These are phyloP conservation scores for Tuber melanosporum DNA, from an alignment of 495 filamentous ascomycete species.

Conservation along the genomic window DNA sequence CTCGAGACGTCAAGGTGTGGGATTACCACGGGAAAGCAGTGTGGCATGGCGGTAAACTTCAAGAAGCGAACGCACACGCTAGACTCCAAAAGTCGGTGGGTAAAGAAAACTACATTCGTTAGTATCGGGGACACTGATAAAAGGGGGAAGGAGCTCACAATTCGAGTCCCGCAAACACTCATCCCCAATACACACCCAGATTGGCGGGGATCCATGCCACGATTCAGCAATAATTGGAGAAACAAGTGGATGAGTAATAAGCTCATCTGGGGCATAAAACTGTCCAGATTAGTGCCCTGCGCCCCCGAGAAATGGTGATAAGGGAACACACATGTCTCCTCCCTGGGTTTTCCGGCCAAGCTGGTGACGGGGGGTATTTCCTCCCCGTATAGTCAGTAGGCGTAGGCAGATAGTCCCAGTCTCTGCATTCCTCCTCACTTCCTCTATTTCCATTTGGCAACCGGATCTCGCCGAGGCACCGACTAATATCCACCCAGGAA, in stretches of 20 bases:
- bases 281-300: conserved; percentile 49
- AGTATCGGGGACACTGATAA: neutral
- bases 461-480: conserved; percentile 48
- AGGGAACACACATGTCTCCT: conserved; percentile 15
- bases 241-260: conserved; percentile 68
- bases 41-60: conserved; percentile 83
- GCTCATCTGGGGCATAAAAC: conserved; percentile 58
- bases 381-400: conserved; percentile 41
- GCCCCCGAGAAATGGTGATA: neutral
- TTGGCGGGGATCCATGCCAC: conserved; percentile 65
- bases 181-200: conserved; percentile 69
- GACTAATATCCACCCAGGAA: conserved; percentile 72
- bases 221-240: conserved; percentile 58
- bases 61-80: conserved; percentile 63
- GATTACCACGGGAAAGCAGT: conserved; percentile 68
- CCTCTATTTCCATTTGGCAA: conserved; percentile 56
- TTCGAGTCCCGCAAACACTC: conserved; percentile 74
- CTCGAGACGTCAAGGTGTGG: conserved; percentile 46
- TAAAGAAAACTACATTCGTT: conserved; percentile 48
- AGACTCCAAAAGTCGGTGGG: conserved; percentile 53
- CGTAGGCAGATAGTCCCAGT: conserved; percentile 69
- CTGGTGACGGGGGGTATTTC: conserved; percentile 51
- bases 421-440: conserved; percentile 56
- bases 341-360: conserved; percentile 59
- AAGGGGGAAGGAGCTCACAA: conserved; percentile 8